Conservation (phyloP, 768 basidiomycete species). For the Peribolospora baueri region DNA sequence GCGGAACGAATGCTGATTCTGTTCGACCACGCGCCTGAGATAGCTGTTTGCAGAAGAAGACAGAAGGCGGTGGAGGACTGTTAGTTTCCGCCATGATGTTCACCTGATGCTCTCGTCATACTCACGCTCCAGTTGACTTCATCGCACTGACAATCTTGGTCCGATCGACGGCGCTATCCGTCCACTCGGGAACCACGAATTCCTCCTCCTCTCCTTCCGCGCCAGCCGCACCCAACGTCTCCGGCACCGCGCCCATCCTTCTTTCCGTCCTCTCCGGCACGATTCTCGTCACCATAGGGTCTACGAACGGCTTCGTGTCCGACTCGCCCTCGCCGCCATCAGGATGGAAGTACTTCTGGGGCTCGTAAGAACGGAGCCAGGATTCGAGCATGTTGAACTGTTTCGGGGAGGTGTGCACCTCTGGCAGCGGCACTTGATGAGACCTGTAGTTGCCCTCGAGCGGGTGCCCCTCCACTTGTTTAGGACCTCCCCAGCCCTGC, state of each 20-base stretch:
- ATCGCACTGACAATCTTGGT: conserved; percentile 2
- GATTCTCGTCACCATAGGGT: too few relatives aligned
- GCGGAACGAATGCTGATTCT: conserved; percentile 53
- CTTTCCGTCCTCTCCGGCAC: too few relatives aligned
- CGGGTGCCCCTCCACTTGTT: conserved; percentile 5
- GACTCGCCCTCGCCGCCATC: conserved; percentile 2
- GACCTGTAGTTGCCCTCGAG: conserved; percentile 48
- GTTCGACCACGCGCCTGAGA: conserved; percentile 23
- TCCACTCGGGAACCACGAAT: conserved; percentile 8
- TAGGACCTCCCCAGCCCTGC: conserved; percentile 2
- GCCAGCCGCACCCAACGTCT: conserved; percentile 3
- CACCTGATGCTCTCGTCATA: not conserved
- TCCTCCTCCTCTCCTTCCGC: not conserved
- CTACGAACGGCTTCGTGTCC: too few relatives aligned
- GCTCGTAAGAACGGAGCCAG: conserved; percentile 52
- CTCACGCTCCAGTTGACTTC: not conserved
- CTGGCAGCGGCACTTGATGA: conserved; percentile 70
- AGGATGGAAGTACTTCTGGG: conserved; percentile 37
- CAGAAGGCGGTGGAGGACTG: conserved; percentile 21
- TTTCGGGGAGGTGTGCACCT: conserved; percentile 36
- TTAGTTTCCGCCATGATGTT: not conserved
- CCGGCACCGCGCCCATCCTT: not conserved
- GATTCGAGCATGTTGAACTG: conserved; percentile 38
- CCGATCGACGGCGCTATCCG: conserved; percentile 9
- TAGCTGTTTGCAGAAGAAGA: conserved; percentile 10